These are phyloP conservation scores for Pyrus hybrid DNA, from an alignment of 331 rosid species.

Conservation along the genomic window DNA sequence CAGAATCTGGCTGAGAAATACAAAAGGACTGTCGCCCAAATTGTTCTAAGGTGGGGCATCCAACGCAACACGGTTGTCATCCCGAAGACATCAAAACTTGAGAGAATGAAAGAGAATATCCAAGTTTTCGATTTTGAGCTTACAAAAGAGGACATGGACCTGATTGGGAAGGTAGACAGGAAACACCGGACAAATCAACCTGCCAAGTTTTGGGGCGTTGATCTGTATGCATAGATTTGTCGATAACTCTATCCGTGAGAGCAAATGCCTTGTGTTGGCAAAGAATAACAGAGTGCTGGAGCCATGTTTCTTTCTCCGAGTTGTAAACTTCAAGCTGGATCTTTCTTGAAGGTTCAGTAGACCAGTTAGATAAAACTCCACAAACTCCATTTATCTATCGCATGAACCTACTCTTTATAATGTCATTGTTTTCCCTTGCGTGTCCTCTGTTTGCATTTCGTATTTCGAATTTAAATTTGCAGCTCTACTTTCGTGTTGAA, in stretches of 20 bases:
- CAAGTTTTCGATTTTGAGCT: conserved; percentile 59
- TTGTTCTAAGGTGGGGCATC: conserved; percentile 47
- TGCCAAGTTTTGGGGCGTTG: conserved; percentile 55
- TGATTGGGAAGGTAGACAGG: conserved; percentile 29
- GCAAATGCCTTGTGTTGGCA: not conserved
- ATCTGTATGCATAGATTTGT: conserved; percentile 48
- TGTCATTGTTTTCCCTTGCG: not conserved
- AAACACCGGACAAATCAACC: conserved; percentile 42
- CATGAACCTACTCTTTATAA: not conserved
- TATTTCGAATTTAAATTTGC: not conserved
- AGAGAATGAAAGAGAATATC: not conserved
- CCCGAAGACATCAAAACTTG: too few relatives aligned
- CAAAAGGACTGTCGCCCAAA: conserved; percentile 59
- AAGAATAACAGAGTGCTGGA: not conserved
- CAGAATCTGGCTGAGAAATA: conserved; percentile 68
- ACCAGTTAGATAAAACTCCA: not conserved
- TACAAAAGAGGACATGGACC: conserved; percentile 42
- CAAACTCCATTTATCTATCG: not conserved
- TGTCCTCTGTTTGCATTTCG: not conserved
- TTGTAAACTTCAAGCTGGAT: not conserved
- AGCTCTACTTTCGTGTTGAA: not conserved
- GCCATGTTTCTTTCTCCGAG: not conserved
- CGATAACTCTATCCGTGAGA: not conserved
- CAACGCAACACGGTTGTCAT: too few relatives aligned
- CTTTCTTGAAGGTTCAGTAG: not conserved